Conservation (phyloP, 1,284 basidiomycete genomes). For the Trametes versicolor region DNA sequence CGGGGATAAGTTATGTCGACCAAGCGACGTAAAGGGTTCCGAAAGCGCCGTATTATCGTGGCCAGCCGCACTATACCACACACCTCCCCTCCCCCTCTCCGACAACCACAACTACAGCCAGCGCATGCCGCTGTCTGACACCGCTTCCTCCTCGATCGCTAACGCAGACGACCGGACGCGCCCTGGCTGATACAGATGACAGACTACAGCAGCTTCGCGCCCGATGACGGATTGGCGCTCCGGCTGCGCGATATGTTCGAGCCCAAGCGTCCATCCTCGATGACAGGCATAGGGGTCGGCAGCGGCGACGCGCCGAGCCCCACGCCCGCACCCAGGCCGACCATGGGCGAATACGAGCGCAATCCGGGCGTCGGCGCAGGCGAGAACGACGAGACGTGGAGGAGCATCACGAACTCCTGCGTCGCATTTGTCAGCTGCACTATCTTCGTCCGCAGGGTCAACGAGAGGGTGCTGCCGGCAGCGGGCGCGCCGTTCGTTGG, state of each 20-base stretch:
- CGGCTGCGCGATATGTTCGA: constrained; percentile 69
- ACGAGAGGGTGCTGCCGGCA: constrained; percentile 57
- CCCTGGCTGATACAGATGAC: neutral
- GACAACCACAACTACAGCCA: no score
- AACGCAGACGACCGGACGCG: neutral
- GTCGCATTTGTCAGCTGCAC: constrained; percentile 79
- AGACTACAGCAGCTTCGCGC: constrained; percentile 48
- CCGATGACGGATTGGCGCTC: constrained; percentile 59
- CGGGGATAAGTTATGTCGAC: constrained; percentile 36
- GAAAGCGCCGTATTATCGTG: constrained; percentile 19
- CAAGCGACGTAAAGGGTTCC: constrained; percentile 33
- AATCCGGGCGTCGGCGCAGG: constrained; percentile 59
- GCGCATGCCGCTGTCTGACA: neutral
- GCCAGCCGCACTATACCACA: constrained; percentile 12
- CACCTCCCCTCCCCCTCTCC: no score
- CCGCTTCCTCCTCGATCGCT: neutral
- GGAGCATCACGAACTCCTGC: constrained; percentile 80
- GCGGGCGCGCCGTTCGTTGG: neutral
- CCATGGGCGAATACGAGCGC: constrained; percentile 66
- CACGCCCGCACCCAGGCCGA: constrained; percentile 30
- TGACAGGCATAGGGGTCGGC: constrained; percentile 32
- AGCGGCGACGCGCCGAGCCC: constrained; percentile 28
- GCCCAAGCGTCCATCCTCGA: constrained; percentile 55
- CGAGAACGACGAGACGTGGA: constrained; percentile 84
- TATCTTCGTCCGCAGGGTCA: constrained; percentile 70